Evolutionary conservation across 2,329 filamentous ascomycete genomes (phyloP).

Genomic region (Fusarium sp.): DNA sequence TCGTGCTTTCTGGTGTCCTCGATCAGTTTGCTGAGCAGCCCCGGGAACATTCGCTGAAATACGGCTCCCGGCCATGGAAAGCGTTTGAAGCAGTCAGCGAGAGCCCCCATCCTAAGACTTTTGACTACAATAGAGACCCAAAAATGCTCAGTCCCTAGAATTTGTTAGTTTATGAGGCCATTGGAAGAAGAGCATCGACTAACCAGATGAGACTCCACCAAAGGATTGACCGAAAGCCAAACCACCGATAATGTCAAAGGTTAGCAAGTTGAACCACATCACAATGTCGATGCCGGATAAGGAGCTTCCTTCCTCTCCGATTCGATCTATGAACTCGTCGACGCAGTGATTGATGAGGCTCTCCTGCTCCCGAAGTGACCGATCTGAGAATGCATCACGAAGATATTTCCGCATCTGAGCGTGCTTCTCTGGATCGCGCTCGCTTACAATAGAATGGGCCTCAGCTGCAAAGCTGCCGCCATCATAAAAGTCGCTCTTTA

Average conservation of each 20-base stretch:
- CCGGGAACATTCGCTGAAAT: background rate
- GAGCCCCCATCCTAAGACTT: background rate
- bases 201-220: background rate
- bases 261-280: background rate
- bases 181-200: background rate
- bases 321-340: background rate
- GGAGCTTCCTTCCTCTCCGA: background rate
- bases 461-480: background rate
- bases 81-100: background rate
- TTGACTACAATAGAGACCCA: constrained; percentile 3
- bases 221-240: background rate
- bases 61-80: background rate
- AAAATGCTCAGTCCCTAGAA: background rate
- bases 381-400: background rate
- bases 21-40: background rate
- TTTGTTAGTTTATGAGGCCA: no score
- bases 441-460: background rate
- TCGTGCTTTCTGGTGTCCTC: constrained; percentile 3
- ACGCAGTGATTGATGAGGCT: background rate
- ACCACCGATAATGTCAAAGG: background rate
- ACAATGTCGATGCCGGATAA: background rate
- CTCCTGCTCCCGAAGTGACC: background rate
- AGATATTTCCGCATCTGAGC: background rate
- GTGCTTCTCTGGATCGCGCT: background rate
- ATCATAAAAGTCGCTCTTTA: background rate